phyloP scores from a whole-genome alignment of 2,329 filamentous ascomycete species.

The Aspergillus melleus region DNA sequence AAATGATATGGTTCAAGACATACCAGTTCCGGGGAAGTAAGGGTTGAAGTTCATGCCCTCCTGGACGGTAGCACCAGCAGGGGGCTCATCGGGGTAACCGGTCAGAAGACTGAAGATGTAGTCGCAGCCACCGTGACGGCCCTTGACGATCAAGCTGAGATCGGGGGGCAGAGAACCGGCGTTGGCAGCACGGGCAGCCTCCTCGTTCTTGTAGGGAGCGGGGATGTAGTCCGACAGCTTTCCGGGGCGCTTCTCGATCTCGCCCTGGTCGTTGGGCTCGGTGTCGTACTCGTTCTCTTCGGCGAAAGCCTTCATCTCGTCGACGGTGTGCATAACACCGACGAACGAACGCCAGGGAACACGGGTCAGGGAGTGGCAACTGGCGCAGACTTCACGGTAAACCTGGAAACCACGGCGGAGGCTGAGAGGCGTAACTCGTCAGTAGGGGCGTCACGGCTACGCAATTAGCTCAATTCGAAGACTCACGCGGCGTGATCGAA shows the following conservation, averaged over 20 bases:
- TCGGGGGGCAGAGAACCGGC: conserved; percentile 96
- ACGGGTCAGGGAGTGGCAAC: conserved; percentile 94
- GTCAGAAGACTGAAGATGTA: conserved; percentile 98
- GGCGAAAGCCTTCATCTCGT: conserved; percentile 95
- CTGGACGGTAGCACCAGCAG: conserved; percentile 80
- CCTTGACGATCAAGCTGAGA: conserved; percentile 97
- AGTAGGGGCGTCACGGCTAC: conserved; percentile 17
- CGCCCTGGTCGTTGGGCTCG: conserved; percentile 96
- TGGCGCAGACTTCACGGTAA: conserved; percentile 96
- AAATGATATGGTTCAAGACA: conserved; percentile 12
- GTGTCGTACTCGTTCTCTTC: conserved; percentile 99
- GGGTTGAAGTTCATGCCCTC: conserved; percentile 99
- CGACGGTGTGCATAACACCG: conserved; percentile 88
- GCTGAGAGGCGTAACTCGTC: conserved; percentile 49
- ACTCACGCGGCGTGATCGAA: conserved; percentile 96
- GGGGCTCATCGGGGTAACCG: conserved; percentile 94
- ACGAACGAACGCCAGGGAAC: conserved; percentile 92
- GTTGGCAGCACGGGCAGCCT: conserved; percentile 96
- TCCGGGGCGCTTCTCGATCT: conserved; percentile 97
- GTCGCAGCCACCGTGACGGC: conserved; percentile 93
- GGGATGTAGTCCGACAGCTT: conserved; percentile 98
- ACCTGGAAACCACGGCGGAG: conserved; percentile 99
- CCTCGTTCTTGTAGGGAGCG: conserved; percentile 95
- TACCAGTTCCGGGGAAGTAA: conserved; percentile 96
- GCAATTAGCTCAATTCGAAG: conserved; percentile 1